Percentiles rank a stretch among this genome's conserved stretches.
phyloP scores from a whole-genome alignment of 495 filamentous ascomycete genomes.

The Aspergillus egyptiacus region DNA sequence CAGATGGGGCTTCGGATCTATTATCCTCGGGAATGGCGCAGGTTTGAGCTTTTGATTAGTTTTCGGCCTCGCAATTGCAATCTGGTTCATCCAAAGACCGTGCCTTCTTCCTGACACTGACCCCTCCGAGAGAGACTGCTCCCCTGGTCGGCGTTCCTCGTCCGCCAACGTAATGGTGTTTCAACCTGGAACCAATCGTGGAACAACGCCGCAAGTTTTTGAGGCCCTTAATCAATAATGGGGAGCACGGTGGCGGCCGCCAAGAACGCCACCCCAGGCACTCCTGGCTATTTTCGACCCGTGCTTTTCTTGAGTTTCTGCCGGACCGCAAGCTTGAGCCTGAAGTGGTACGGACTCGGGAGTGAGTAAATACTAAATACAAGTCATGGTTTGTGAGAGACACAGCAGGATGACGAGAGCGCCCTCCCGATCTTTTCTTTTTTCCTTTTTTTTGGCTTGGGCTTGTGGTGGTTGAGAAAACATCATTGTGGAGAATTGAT shows the following conservation, averaged over 20 bases:
- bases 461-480: too few species aligned
- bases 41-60: background rate
- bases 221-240: background rate
- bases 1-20: background rate
- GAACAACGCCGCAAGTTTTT: background rate
- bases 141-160: too few species aligned
- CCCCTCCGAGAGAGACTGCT: too few species aligned
- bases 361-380: too few species aligned
- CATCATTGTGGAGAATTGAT: too few species aligned
- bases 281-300: background rate
- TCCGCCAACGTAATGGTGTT: conserved; percentile 4
- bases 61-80: background rate
- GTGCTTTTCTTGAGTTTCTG: background rate
- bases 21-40: too few species aligned
- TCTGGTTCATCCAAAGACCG: background rate
- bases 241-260: conserved; percentile 10
- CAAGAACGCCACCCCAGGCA: conserved; percentile 21
- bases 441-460: too few species aligned
- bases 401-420: too few species aligned
- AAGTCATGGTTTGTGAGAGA: background rate
- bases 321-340: background rate
- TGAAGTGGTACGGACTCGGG: background rate
- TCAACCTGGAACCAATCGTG: conserved; percentile 3
- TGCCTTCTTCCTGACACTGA: too few species aligned
- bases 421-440: background rate